Conservation (phyloP, 2,329 filamentous ascomycete genomes). For the Botrytis fragariae region DNA sequence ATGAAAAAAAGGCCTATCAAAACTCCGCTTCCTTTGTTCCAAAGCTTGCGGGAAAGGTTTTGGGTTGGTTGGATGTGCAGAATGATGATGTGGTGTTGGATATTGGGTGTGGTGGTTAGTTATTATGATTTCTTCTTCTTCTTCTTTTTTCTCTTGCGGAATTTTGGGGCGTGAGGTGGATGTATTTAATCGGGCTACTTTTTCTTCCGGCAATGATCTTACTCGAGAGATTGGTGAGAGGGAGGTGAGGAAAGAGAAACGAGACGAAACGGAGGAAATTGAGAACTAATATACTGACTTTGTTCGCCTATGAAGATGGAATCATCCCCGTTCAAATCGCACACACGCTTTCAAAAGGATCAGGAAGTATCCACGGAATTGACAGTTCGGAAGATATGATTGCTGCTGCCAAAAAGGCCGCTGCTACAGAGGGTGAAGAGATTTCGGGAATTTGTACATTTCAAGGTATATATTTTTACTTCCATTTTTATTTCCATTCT, state of each 20-base stretch:
- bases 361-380: constrained; percentile 52
- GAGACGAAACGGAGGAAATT: fast-evolving
- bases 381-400: constrained; percentile 62
- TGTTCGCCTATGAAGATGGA: constrained; percentile 48
- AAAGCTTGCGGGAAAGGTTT: constrained; percentile 56
- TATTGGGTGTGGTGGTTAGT: constrained; percentile 55
- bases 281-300: background rate
- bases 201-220: background rate
- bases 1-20: constrained; percentile 49
- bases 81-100: constrained; percentile 59
- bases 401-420: constrained; percentile 46
- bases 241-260: background rate
- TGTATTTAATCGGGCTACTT: background rate
- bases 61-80: constrained; percentile 57
- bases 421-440: background rate
- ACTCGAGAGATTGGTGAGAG: background rate
- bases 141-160: no score
- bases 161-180: background rate
- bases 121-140: background rate
- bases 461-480: constrained; percentile 25
- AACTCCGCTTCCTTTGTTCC: constrained; percentile 63
- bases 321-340: constrained; percentile 56
- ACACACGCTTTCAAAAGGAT: constrained; percentile 46
- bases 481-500: background rate
- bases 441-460: constrained; percentile 31